Percentiles rank a stretch among this genome's conserved stretches.
Evolutionary conservation across 345 rosid species (phyloP).

Genomic region (Eutrema yunnanense): DNA sequence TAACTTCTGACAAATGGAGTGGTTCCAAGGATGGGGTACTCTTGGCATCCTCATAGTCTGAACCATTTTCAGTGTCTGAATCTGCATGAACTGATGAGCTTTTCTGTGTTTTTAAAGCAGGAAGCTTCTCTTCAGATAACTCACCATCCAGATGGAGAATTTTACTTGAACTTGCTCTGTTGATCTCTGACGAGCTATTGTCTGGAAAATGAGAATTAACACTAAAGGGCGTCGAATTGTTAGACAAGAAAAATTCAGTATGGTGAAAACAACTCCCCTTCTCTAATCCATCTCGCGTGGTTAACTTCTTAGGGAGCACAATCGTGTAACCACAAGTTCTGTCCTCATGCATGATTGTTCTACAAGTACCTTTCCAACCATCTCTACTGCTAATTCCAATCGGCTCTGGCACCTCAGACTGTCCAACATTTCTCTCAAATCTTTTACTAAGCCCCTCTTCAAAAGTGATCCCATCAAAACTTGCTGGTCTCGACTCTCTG

Average conservation of each 20-base stretch:
- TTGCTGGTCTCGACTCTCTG: slow-evolving; percentile 29
- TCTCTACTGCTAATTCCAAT: slow-evolving; percentile 84
- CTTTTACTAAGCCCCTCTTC: slow-evolving; percentile 22
- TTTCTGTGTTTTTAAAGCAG: slow-evolving; percentile 28
- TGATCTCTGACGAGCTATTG: slow-evolving; percentile 35
- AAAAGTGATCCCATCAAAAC: slow-evolving; percentile 24
- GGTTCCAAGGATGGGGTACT: slow-evolving; percentile 21
- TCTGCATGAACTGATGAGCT: slow-evolving; percentile 12
- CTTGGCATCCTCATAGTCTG: slow-evolving; percentile 30
- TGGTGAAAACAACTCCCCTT: slow-evolving; percentile 31
- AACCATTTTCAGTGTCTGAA: slow-evolving; percentile 30
- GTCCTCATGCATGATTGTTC: slow-evolving; percentile 36
- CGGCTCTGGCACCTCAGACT: slow-evolving; percentile 38
- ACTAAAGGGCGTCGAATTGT: slow-evolving; percentile 26
- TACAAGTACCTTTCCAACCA: slow-evolving; percentile 60
- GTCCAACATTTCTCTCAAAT: slow-evolving; percentile 16
- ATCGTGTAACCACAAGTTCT: slow-evolving; percentile 31
- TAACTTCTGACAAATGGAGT: slow-evolving; percentile 22
- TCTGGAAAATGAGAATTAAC: slow-evolving; percentile 29
- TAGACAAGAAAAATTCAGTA: slow-evolving; percentile 29
- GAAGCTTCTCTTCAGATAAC: slow-evolving; percentile 21
- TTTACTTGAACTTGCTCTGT: slow-evolving; percentile 21
- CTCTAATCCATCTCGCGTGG: slow-evolving; percentile 36
- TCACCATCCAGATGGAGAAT: slow-evolving; percentile 20
- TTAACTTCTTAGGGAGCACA: slow-evolving; percentile 38